Evolutionary conservation across 805 yeast species (phyloP), one percentile per base, ranked within the genome.

Genomic region (Saccharomycopsis oosterbeekiorum): DNA sequence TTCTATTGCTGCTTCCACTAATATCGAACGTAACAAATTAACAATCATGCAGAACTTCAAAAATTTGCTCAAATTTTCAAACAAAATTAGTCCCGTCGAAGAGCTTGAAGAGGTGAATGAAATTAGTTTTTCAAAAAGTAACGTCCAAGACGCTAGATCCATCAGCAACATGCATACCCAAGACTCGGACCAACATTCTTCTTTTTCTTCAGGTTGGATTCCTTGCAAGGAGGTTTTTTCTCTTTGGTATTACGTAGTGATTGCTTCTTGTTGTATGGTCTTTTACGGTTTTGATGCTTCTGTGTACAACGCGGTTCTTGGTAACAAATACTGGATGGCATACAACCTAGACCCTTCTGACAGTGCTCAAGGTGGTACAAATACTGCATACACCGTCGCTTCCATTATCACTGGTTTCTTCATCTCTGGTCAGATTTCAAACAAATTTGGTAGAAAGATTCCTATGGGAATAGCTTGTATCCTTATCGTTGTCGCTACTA

Each of bases 261-360:
- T 67, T 29, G 68, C 69, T 14, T 62, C 67, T 14, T 36, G 60
- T 55, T 65, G 67, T 58, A 67, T 66, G 69, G 64, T 66, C 29
- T 67, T 67, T 53, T 67, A 67, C 37, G 69, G 68, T 26, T 67
- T 66, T 56, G 69, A 67, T 56, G 69, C 69, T 21, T 63, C 68
- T 3, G 68, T 66, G 11, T 67, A 63, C 59, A 66, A 66, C 47
- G 69, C 69, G 17, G 68, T 67, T 17, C 66, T 63, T 42, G 67
- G 68, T 55, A 59, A 64, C n/a, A 42, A 54, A n/a, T 62, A 66
- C 61, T 67, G 69, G 69, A 57, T 39, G 9, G 60, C 59, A 41
- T 66, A 67, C 50, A 66, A 61, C 56, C 55, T 54, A 34, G 57
- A 66, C 36, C 69, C 69, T 24, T 56, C 60, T 53, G 61, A 65